Conservation (phyloP, 1,284 basidiomycete genomes). For the Cutaneotrichosporon sp. region DNA sequence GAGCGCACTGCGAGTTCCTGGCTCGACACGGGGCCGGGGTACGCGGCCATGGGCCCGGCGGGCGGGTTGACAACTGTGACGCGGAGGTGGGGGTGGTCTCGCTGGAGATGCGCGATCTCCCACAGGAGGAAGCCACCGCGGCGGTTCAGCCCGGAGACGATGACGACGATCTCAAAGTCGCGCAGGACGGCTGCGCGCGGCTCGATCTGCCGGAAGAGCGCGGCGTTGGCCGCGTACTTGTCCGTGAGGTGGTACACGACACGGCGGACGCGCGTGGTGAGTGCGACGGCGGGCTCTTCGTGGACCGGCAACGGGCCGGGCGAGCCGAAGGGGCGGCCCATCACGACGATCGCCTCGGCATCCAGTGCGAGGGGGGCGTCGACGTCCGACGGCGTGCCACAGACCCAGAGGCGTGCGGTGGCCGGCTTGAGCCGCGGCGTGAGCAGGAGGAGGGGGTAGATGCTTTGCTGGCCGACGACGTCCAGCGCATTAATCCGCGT, state of each 20-base stretch:
- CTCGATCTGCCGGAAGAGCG: background rate
- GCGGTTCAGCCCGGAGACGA: background rate
- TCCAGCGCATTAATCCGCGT: background rate
- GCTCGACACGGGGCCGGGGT: conserved; percentile 1
- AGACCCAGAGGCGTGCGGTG: background rate
- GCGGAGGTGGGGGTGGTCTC: background rate
- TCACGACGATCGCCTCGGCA: background rate
- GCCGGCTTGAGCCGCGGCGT: background rate
- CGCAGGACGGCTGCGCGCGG: background rate
- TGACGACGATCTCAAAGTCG: background rate
- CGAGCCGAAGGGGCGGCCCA: background rate
- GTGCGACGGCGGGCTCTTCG: background rate
- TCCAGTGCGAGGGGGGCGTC: background rate
- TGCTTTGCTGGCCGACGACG: conserved; percentile 1
- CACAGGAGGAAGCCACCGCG: conserved; percentile 1
- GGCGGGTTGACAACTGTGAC: background rate
- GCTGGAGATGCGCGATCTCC: background rate
- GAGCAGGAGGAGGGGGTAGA: background rate
- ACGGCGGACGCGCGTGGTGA: background rate
- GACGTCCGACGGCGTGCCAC: background rate
- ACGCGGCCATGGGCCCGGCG: background rate
- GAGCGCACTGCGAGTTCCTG: background rate
- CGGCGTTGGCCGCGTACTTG: background rate
- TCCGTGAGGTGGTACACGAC: conserved; percentile 1
- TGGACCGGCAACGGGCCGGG: background rate